Percentiles rank a stretch among this genome's conserved stretches.
phyloP scores from a whole-genome alignment of 805 yeast species.

The Ogataea philodendri region DNA sequence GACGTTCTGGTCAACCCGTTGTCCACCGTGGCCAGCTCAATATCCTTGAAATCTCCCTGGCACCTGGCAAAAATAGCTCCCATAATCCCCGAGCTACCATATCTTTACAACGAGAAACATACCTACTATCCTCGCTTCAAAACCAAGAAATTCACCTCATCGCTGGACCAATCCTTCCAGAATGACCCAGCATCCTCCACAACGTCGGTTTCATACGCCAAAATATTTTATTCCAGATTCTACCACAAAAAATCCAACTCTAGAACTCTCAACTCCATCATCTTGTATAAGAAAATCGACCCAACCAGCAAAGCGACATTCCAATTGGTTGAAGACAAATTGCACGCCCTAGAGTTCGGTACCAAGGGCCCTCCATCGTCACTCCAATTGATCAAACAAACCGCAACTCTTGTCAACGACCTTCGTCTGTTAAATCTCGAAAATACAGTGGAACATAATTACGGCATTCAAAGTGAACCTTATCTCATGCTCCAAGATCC shows the following conservation, averaged over 20 bases:
- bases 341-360: constrained; percentile 18
- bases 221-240: constrained; percentile 15
- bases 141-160: constrained; percentile 13
- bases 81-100: constrained; percentile 3
- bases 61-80: constrained; percentile 9
- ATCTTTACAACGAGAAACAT: constrained; percentile 1
- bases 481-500: constrained; percentile 21
- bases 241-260: constrained; percentile 20
- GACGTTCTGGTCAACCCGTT: background rate
- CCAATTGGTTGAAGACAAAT: constrained; percentile 14
- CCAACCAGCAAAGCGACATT: constrained; percentile 5
- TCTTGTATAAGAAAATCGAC: constrained; percentile 14
- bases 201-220: constrained; percentile 15
- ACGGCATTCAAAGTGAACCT: constrained; percentile 22
- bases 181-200: background rate
- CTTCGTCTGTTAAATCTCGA: constrained; percentile 22
- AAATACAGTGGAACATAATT: constrained; percentile 18
- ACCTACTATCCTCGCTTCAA: constrained; percentile 7
- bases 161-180: background rate
- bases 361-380: constrained; percentile 3
- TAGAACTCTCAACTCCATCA: constrained; percentile 15
- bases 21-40: constrained; percentile 3
- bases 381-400: constrained; percentile 7
- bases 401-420: constrained; percentile 17
- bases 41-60: constrained; percentile 8